Conservation (phyloP, 2,329 filamentous ascomycete species). For the Fusarium mangiferae region DNA sequence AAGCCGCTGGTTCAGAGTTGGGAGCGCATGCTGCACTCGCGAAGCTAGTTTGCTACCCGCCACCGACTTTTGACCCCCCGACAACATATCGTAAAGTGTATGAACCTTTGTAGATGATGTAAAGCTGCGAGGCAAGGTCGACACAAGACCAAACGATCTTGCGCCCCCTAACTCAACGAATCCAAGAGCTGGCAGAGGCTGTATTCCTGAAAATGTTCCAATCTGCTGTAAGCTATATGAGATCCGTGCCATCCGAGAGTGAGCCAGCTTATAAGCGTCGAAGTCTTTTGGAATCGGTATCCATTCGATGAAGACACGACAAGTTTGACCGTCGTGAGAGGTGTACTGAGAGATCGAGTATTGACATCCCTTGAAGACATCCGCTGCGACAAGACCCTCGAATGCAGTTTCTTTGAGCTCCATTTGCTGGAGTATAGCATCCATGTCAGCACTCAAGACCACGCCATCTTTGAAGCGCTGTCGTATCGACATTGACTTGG, state of each 20-base stretch:
- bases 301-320: background rate
- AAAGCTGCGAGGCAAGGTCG: rapidly evolving
- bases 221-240: background rate
- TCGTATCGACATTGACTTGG: background rate
- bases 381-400: rapidly evolving
- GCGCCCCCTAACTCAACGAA: background rate
- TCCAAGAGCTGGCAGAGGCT: background rate
- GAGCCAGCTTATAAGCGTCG: background rate
- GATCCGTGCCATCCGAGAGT: background rate
- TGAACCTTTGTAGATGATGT: background rate
- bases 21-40: background rate
- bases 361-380: background rate
- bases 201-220: background rate
- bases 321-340: rapidly evolving
- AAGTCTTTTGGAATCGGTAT: background rate
- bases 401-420: background rate
- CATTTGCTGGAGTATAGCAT: background rate
- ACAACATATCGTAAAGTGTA: background rate
- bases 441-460: rapidly evolving
- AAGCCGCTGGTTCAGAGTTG: background rate
- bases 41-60: background rate
- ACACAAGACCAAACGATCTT: background rate
- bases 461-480: background rate
- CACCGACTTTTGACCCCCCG: background rate
- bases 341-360: background rate